phyloP scores from a whole-genome alignment of 148 eudicot species.

The Persicaria maculosa region DNA sequence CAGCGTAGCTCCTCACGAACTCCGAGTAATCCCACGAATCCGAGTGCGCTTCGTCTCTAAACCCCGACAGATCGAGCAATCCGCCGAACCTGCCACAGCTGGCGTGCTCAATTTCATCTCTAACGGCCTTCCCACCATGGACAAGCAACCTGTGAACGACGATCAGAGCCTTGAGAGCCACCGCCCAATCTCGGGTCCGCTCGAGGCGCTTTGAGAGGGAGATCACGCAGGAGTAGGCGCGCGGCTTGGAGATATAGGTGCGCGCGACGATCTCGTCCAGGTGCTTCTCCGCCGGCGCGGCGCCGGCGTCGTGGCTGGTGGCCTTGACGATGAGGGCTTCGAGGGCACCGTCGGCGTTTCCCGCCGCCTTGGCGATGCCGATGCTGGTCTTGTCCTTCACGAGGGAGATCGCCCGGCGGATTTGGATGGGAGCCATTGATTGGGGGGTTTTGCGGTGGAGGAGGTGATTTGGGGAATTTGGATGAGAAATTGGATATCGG shows the following conservation, averaged over 20 bases:
- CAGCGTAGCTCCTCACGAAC: slow-evolving; percentile 46
- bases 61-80: slow-evolving; percentile 46
- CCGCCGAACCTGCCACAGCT: slow-evolving; percentile 26
- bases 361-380: slow-evolving; percentile 42
- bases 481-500: too few relatives aligned
- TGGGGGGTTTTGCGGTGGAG: neutral
- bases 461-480: neutral
- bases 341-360: slow-evolving; percentile 37
- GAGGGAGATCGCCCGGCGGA: slow-evolving; percentile 37
- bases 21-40: slow-evolving; percentile 54
- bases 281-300: slow-evolving; percentile 26
- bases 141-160: slow-evolving; percentile 37
- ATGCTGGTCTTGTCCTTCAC: slow-evolving; percentile 51
- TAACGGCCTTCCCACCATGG: slow-evolving; percentile 31
- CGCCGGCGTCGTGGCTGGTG: slow-evolving; percentile 39
- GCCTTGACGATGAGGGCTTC: slow-evolving; percentile 52
- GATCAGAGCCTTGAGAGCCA: slow-evolving; percentile 45
- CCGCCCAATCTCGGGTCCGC: slow-evolving; percentile 53
- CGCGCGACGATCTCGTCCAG: slow-evolving; percentile 29
- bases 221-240: slow-evolving; percentile 30
- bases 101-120: slow-evolving; percentile 36
- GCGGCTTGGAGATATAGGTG: slow-evolving; percentile 22
- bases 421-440: neutral
- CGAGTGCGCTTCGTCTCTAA: slow-evolving; percentile 43
- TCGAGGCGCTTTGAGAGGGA: slow-evolving; percentile 29